Evolutionary conservation across 2,329 filamentous ascomycete species (phyloP), one percentile per base, ranked within the genome.

Genomic region (Xylaria sp.): DNA sequence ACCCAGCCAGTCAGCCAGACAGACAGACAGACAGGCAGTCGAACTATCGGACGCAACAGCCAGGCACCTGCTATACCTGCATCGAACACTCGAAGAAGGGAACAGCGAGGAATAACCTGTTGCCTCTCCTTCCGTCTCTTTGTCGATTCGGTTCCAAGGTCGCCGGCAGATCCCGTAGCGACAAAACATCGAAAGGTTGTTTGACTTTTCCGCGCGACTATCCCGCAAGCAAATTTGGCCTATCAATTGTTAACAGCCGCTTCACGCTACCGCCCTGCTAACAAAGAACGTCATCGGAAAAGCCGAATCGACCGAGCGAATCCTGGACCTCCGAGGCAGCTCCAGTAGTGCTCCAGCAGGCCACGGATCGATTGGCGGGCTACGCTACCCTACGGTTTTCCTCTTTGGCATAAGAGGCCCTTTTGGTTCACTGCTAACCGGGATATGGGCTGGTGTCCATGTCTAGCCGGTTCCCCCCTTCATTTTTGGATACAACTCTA

Each of bases 41-140:
- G n/a, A n/a, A n/a, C n/a, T n/a, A n/a, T n/a, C n/a, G n/a, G n/a
- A n/a, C n/a, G n/a, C n/a, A n/a, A n/a, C n/a, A n/a, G n/a, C n/a
- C n/a, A n/a, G n/a, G n/a, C n/a, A n/a, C n/a, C n/a, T n/a, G n/a
- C n/a, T n/a, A n/a, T n/a, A n/a, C 47, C 66, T 66, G 65, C 64
- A 65, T 52, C 60, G 63, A 66, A 66, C 46, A 56, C 66, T 66
- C 63, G 58, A 61, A 61, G 61, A 65, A 67, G 59, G 50, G 24
- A 51, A 54, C 43, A 59, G 64, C 64, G 61, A 66, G 66, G 63
- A 61, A 7, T 22, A 19, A 18, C 21, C 24, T 41, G 5, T 39
- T 44, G 40, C 19, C 16, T 38, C 26, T 44, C 42, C 26, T 44
- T 40, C 39, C 44, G 38, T 55, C 53, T 42, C 11, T 13, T 13